These are phyloP conservation scores for Mycena citricolor DNA, from an alignment of 1,284 basidiomycete genomes.

Conservation along the genomic window DNA sequence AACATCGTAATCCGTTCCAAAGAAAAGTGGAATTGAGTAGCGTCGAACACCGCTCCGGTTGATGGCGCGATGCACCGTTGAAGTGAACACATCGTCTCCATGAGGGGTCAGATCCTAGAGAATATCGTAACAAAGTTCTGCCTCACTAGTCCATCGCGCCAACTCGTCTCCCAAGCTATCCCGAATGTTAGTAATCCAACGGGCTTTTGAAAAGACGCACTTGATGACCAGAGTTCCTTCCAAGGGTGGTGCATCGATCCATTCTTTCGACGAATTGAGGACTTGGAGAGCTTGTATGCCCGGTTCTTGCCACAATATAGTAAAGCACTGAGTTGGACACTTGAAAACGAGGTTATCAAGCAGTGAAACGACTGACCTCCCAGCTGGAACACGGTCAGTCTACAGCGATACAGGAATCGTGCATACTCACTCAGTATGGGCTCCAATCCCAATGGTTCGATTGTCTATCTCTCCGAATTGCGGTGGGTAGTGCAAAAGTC, in stretches of 20 bases:
- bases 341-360: constrained; percentile 21
- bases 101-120: constrained; percentile 5
- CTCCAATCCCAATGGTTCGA: constrained; percentile 76
- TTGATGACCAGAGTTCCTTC: constrained; percentile 70
- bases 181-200: not conserved
- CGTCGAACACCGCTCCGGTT: constrained; percentile 60
- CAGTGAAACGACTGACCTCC: constrained; percentile 42
- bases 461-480: constrained; percentile 64
- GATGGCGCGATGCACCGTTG: constrained; percentile 73
- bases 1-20: constrained; percentile 66
- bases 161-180: constrained; percentile 73
- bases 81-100: constrained; percentile 76
- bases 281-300: constrained; percentile 68
- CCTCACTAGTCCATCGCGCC: constrained; percentile 73
- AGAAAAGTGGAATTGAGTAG: constrained; percentile 72
- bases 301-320: constrained; percentile 69
- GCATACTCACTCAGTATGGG: constrained; percentile 68
- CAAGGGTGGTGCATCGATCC: constrained; percentile 65
- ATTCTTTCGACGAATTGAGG: constrained; percentile 60
- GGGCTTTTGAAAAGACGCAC: constrained; percentile 33
- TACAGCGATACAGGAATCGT: constrained; percentile 1
- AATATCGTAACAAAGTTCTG: not conserved
- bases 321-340: constrained; percentile 72
- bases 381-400: constrained; percentile 45
- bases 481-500: constrained; percentile 74